These are phyloP conservation scores for Patellifolia procumbens DNA, from an alignment of 179 eudicot species.

Conservation along the genomic window DNA sequence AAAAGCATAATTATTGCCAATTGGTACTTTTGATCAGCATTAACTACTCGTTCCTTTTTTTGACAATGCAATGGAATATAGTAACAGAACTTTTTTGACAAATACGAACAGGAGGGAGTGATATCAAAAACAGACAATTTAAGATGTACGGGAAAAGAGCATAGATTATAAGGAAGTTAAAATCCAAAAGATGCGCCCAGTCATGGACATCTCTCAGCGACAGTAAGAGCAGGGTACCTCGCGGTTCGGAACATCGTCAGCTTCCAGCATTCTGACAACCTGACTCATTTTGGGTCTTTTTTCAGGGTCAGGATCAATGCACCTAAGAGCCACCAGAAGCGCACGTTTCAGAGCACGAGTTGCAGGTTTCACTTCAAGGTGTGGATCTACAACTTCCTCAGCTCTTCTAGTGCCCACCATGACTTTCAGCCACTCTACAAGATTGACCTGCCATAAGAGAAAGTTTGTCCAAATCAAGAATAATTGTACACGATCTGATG, in stretches of 20 bases:
- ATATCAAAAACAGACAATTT: too few relatives aligned
- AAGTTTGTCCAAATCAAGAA: background rate
- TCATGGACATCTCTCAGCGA: background rate
- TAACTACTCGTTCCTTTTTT: too few relatives aligned
- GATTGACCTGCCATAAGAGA: constrained; percentile 60
- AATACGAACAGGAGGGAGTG: too few relatives aligned
- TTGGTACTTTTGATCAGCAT: too few relatives aligned
- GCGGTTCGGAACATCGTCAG: constrained; percentile 71
- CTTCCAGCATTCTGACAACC: constrained; percentile 81
- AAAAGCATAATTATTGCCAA: too few relatives aligned
- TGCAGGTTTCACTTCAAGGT: constrained; percentile 65
- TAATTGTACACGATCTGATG: constrained; percentile 4
- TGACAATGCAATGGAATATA: too few relatives aligned
- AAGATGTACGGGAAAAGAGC: background rate
- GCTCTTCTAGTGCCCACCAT: constrained; percentile 92
- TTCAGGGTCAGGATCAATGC: constrained; percentile 84
- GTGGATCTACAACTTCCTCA: constrained; percentile 79
- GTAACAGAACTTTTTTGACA: too few relatives aligned
- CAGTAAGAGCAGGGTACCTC: constrained; percentile 48
- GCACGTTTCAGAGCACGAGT: constrained; percentile 77
- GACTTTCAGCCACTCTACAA: constrained; percentile 90
- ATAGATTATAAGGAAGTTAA: background rate
- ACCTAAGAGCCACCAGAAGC: constrained; percentile 77
- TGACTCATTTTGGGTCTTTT: constrained; percentile 96
- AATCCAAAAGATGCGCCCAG: background rate